Evolutionary conservation across 2,329 filamentous ascomycete species (phyloP).

Genomic region (Monilinia aucupariae): DNA sequence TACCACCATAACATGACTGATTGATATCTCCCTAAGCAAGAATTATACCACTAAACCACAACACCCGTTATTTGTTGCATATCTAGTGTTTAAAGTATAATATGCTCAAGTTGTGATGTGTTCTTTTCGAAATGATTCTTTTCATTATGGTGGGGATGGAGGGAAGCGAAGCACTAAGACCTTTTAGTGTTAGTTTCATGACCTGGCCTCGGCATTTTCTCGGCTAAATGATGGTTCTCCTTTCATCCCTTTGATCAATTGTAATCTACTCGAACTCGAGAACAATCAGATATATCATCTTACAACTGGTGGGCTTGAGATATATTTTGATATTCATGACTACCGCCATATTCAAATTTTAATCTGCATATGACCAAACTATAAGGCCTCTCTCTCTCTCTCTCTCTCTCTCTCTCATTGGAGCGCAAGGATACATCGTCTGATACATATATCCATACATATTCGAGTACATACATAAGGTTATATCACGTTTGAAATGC

Average conservation of each 20-base stretch:
- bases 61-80: neutral
- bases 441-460: too few species aligned
- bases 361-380: too few species aligned
- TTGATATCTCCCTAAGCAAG: constrained; percentile 9
- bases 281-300: too few species aligned
- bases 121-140: too few species aligned
- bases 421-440: neutral
- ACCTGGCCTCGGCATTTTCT: neutral
- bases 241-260: neutral
- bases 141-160: neutral
- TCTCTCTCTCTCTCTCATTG: neutral
- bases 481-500: neutral
- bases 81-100: fast-evolving
- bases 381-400: too few species aligned
- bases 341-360: neutral
- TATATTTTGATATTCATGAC: too few species aligned
- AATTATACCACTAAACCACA: constrained; percentile 19
- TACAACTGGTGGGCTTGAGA: too few species aligned
- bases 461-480: too few species aligned
- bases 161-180: neutral
- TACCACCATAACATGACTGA: too few species aligned
- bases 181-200: neutral
- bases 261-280: too few species aligned
- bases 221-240: neutral
- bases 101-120: neutral